Base-by-base conservation (phyloP, 129 eudicot species). In the Saposhnikovia divaricata region DNA sequence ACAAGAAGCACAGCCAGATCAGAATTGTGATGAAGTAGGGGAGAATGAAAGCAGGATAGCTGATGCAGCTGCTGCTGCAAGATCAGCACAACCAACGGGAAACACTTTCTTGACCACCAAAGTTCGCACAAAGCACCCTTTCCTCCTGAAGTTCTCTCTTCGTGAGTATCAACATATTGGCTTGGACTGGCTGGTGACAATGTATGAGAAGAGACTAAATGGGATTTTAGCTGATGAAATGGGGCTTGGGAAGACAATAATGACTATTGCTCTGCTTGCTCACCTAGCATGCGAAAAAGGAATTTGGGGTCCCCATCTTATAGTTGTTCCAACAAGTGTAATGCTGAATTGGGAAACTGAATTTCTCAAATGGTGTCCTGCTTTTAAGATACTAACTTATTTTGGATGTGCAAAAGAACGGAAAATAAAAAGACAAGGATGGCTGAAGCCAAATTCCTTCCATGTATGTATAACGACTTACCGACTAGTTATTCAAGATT, bases 261-360 rank as follows among this genome's bases (percentile, higher is more conserved):
- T 96, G 99, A 96, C 99, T 50, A 96, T 96, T 47, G 96, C 99
- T 6, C 88, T 96, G 45, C 99, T 96, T 69, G 97, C 99, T 63
- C 99, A 96, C 85, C 83, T 96, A 34, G 99, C 99, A 37, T 90
- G 95, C 82, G 99, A 96, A 80, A 95, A 96, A 85, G 99, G 99
- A 28, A 96, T 96, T 87, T 96, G 99, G 99, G 99, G 99, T 15
- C 99, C 99, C 15, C 99, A 96, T 90, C 93, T 96, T 27, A 96
- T 96, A 79, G 98, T 96, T 14, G 99, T 96, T 48, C 99, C 99
- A 18, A 96, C 99, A 8, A 96, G 99, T 87, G 99, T 96, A 80
- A 96, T 96, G 99, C 97, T 96, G 77, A 96, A 96, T 75, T 96
- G 99, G 99, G 99, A 96, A 85, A 96, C 99, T 9, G 99, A 96